Evolutionary conservation across 2,329 filamentous ascomycete genomes (phyloP), one percentile per base, ranked within the genome.

Genomic region (Pseudocercospora fijiensis): DNA sequence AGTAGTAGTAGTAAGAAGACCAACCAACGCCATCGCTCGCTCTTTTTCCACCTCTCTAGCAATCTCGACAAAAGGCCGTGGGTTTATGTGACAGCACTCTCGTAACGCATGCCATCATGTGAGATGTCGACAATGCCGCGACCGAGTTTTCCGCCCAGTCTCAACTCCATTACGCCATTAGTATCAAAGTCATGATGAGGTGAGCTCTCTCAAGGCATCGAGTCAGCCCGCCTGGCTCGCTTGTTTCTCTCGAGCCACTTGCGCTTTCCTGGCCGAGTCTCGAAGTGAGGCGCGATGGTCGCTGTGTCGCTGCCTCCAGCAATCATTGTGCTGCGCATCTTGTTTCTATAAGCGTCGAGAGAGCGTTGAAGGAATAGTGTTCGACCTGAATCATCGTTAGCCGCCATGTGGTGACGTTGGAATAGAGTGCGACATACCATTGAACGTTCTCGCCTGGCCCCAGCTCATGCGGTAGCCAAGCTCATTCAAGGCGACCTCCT

Each of bases 331-430:
- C 85, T 88, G 68, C 90, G 87, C 77, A 93, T 95, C 82, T 96
- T 96, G 76, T 92, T 94, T 66, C 94, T 90, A 77, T 97, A 97
- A 66, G 90, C 92, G 77, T 98, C 94, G 78, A 98, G 92, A 96
- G 71, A 71, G 58, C 65, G 63, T 45, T 67, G 68, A 16, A 70
- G 60, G 63, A 70, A 67, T 20, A 69, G 60, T 10, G 68, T 70
- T 26, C 65, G 65, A 11, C 67, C 66, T 68, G 58, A 69, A 18
- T 16, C n/a, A 57, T 30, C 22, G 65, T 69, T 57, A 70, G 65
- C 57, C 33, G 30, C 4, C 26, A 22, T 18, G n/a, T 27, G 22
- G 52, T 66, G 61, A 61, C 51, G 57, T 63, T 63, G 60, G 57
- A 47, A 62, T 59, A 52, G 51, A 57, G 53, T 63, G 27, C 47